Evolutionary conservation across 306 rosid genomes (phyloP).

Genomic region (Parietaria judaica): DNA sequence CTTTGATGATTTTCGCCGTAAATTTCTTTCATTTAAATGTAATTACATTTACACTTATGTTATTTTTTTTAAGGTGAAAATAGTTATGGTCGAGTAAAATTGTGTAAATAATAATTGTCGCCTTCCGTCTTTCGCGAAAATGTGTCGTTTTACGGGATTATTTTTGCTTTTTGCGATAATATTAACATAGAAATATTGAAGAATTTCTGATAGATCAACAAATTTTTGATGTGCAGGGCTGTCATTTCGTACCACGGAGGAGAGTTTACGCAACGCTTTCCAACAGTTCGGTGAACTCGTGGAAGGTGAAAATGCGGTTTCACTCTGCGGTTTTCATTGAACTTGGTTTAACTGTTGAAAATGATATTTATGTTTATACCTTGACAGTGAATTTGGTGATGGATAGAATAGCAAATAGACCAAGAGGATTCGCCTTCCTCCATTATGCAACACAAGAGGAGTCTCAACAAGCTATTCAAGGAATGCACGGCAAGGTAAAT

Average conservation of each 20-base stretch:
- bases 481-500: slow-evolving; percentile 91
- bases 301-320: slow-evolving; percentile 57
- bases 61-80: no score
- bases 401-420: slow-evolving; percentile 89
- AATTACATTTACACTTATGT: no score
- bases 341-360: slow-evolving; percentile 18
- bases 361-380: background rate
- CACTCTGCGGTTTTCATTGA: no score
- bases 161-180: no score
- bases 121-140: no score
- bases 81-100: no score
- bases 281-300: slow-evolving; percentile 64
- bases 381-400: slow-evolving; percentile 74
- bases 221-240: slow-evolving; percentile 41
- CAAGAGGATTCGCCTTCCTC: slow-evolving; percentile 92
- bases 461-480: slow-evolving; percentile 72
- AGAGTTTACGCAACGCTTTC: slow-evolving; percentile 69
- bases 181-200: no score
- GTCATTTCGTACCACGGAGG: slow-evolving; percentile 86
- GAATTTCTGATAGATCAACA: no score
- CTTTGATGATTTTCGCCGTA: no score
- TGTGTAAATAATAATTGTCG: no score
- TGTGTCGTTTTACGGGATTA: no score
- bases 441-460: slow-evolving; percentile 71
- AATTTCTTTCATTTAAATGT: no score